Conservation (phyloP, 495 filamentous ascomycete species). For the Penicillium atrosanguineum region DNA sequence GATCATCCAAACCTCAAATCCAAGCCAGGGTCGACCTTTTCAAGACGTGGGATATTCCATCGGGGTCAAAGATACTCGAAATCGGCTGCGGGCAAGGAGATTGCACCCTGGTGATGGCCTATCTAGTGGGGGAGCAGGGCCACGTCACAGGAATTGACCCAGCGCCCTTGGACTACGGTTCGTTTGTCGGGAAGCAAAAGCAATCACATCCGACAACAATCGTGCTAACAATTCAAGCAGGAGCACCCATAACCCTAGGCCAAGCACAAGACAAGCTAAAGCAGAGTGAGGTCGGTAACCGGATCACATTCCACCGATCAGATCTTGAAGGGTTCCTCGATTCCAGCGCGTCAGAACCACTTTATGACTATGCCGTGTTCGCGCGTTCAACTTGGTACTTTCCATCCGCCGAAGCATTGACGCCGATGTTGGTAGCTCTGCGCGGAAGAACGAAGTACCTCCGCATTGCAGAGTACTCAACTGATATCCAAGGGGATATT, state of each 20-base stretch:
- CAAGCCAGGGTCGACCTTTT: too few species aligned
- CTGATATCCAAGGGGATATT: constrained; percentile 1
- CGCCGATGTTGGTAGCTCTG: neutral
- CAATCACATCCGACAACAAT: neutral
- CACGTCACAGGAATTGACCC: constrained; percentile 50
- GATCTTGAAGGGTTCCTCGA: neutral
- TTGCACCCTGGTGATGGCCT: constrained; percentile 45
- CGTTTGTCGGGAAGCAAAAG: constrained; percentile 6
- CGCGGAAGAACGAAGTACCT: constrained; percentile 2
- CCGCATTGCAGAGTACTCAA: constrained; percentile 5
- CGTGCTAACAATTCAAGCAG: constrained; percentile 15
- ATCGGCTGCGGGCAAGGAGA: constrained; percentile 57
- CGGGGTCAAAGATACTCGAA: constrained; percentile 46
- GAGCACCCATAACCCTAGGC: constrained; percentile 32
- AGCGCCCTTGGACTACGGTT: constrained; percentile 47
- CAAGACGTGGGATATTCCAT: constrained; percentile 27
- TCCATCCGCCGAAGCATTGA: neutral
- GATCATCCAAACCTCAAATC: too few species aligned
- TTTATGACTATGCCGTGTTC: constrained; percentile 3
- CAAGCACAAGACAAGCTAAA: constrained; percentile 38
- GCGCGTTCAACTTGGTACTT: neutral
- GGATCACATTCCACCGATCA: constrained; percentile 29
- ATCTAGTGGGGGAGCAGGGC: constrained; percentile 39
- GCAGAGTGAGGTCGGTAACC: constrained; percentile 28
- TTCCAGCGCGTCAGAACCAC: neutral